Evolutionary conservation across 139 green algal genomes (phyloP), one percentile per base, ranked within the genome.

Genomic region (Chlorella sorokiniana): DNA sequence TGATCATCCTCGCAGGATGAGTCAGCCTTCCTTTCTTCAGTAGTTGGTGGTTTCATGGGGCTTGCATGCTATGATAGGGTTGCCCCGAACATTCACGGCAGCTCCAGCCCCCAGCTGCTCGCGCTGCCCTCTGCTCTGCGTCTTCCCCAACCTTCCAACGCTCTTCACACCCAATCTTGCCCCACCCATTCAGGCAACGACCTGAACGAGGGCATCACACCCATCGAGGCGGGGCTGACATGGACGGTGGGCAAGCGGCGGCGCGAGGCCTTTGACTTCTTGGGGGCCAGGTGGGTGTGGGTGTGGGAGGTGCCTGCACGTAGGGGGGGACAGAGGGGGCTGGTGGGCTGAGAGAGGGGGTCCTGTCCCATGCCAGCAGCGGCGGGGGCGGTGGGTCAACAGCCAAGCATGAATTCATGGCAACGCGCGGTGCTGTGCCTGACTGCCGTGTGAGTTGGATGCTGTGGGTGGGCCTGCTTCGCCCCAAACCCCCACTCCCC

Each of bases 191-290:
- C 83, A 92, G 90, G 96, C 65, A 98, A 99, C 84, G 97, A 99
- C 90, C 83, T 99, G 42, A 94, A 94, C 40, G 94, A 99, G 86
- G 85, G 92, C 44, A 96, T 96, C 71, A 96, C 93, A 1, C 97
- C 97, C 38, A 88, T 99, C 14, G 96, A 99, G 91, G 97, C 96
- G 4, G 95, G 95, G 23, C 92, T 99, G n/a, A 94, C 93, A 11
- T 99, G 97, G 97, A 98, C 95, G 25, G 93, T 98, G 76, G 93
- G 86, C 82, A 98, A 99, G 93, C 82, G 87, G 22, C 88, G 97
- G 23, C 89, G 96, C 20, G 93, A 96, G 52, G 88, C 85, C 41
- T 98, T 92, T 67, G 91, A 95, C 87, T 99, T 99, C 86, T 79
- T 98, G 37, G 97, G 97, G 95, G 96, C 33, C 86, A 97, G 70